Conservation (phyloP, 495 filamentous ascomycete species). For the Cladorrhinum samala region DNA sequence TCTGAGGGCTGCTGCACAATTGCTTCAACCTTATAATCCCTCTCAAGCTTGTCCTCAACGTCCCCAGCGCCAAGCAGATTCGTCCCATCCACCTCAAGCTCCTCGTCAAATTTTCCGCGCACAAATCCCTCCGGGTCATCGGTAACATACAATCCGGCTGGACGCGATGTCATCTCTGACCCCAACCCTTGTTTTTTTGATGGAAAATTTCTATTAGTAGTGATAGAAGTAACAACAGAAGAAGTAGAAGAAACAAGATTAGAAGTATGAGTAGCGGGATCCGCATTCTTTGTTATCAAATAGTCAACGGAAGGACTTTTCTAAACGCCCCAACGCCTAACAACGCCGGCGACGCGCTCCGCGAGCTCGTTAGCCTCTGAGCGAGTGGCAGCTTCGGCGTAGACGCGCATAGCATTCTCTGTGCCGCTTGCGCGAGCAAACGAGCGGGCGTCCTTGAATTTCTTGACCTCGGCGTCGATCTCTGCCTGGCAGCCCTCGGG, state of each 20-base stretch:
- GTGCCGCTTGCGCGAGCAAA: constrained; percentile 93
- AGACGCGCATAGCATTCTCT: constrained; percentile 92
- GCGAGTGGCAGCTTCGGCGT: constrained; percentile 88
- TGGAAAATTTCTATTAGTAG: no score
- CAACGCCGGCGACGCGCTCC: constrained; percentile 69
- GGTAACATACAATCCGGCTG: no score
- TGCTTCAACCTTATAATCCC: no score
- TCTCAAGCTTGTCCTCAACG: no score
- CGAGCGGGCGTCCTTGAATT: constrained; percentile 81
- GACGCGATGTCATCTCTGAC: no score
- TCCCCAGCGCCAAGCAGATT: no score
- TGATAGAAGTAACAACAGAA: no score
- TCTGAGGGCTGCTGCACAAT: no score
- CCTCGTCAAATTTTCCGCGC: not conserved
- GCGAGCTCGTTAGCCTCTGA: constrained; percentile 83
- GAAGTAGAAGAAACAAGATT: not conserved
- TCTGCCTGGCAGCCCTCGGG: constrained; percentile 72
- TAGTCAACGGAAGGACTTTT: not conserved
- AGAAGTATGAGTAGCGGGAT: not conserved
- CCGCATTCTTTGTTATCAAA: no score
- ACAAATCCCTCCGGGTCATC: not conserved
- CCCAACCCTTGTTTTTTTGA: no score
- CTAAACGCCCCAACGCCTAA: constrained; percentile 38
- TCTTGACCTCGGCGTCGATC: constrained; percentile 81
- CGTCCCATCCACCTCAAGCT: not conserved